Conservation (phyloP, 164 flowering plant genomes). For the Umbilicus rupestris region DNA sequence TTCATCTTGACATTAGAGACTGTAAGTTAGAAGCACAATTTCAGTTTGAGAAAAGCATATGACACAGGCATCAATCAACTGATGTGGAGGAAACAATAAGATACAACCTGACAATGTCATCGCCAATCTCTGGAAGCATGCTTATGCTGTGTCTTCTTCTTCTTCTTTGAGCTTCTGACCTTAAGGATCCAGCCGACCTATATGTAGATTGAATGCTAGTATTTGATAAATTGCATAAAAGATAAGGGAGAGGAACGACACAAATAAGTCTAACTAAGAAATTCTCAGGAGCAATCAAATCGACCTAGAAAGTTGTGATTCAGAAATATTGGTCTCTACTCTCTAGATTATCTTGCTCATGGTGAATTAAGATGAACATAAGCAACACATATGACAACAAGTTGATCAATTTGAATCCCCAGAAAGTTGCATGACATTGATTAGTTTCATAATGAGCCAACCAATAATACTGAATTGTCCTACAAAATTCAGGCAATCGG, state of each 20-base stretch:
- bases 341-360: neutral
- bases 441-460: neutral
- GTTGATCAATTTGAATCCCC: neutral
- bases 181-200: slow-evolving; percentile 79
- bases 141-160: slow-evolving; percentile 79
- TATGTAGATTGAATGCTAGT: slow-evolving; percentile 3
- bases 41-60: neutral
- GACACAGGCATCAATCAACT: neutral
- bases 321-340: neutral
- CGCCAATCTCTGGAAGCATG: slow-evolving; percentile 96
- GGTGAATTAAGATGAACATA: neutral
- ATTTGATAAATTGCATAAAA: neutral
- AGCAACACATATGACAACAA: neutral
- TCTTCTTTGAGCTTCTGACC: slow-evolving; percentile 56
- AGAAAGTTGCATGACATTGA: neutral
- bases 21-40: neutral
- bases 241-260: neutral
- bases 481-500: neutral
- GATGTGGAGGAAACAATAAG: slow-evolving; percentile 8
- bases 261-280: neutral
- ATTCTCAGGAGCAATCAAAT: neutral
- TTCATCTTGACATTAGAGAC: neutral
- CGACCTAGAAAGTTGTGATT: neutral
- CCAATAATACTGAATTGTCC: neutral
- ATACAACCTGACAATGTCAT: slow-evolving; percentile 88